Percentiles rank a stretch among this genome's conserved stretches.
Conservation (phyloP, 805 yeast genomes). For the Sugiyamaella smithiae region DNA sequence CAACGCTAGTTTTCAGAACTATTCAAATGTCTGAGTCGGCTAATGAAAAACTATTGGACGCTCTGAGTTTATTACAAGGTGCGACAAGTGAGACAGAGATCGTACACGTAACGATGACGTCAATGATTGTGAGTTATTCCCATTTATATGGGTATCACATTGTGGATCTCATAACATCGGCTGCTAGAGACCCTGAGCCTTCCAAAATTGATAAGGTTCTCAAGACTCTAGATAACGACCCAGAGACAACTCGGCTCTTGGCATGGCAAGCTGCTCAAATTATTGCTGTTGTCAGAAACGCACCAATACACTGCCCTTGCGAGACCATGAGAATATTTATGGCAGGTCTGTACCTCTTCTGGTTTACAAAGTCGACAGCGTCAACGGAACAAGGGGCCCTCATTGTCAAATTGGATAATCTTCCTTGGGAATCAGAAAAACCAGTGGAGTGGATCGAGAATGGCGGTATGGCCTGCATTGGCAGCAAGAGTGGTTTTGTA, state of each 20-base stretch:
- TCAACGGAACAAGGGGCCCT: slow-evolving; percentile 7
- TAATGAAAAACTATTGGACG: slow-evolving; percentile 13
- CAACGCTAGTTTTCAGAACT: slow-evolving; percentile 15
- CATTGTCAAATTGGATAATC: slow-evolving; percentile 8
- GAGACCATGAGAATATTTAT: slow-evolving; percentile 25
- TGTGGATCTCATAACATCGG: slow-evolving; percentile 12
- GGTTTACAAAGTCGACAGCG: slow-evolving; percentile 20
- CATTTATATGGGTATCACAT: slow-evolving; percentile 11
- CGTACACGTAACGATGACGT: slow-evolving; percentile 17
- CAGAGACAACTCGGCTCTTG: slow-evolving; percentile 18
- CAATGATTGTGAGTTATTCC: slow-evolving; percentile 16
- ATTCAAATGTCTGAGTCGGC: slow-evolving; percentile 19
- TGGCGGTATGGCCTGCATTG: slow-evolving; percentile 22
- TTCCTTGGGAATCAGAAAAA: slow-evolving; percentile 14
- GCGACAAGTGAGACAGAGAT: slow-evolving; percentile 13
- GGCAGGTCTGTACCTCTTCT: slow-evolving; percentile 25
- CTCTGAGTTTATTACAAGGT: slow-evolving; percentile 19
- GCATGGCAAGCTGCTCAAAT: slow-evolving; percentile 29
- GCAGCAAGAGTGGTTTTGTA: slow-evolving; percentile 15
- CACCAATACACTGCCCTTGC: slow-evolving; percentile 23
- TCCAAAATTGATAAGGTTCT: slow-evolving; percentile 4
- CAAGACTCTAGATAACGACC: slow-evolving; percentile 15
- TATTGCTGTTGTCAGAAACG: slow-evolving; percentile 18
- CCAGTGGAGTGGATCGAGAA: slow-evolving; percentile 18
- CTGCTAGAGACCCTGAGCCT: slow-evolving; percentile 10